These are phyloP conservation scores for Paramecium octaurelia DNA, from an alignment of 73 alveolate genomes.

Conservation along the genomic window DNA sequence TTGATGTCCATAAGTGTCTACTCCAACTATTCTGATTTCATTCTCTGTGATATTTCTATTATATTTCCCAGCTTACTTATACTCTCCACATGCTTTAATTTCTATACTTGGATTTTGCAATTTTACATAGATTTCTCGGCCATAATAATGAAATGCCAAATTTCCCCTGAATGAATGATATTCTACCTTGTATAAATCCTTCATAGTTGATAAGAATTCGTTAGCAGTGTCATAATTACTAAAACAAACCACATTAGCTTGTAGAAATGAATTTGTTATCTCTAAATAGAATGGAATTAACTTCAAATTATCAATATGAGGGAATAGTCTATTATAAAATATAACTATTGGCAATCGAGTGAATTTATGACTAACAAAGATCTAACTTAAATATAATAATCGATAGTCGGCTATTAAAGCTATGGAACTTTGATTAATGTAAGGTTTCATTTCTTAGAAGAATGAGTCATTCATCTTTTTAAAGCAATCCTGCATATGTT, in stretches of 20 bases:
- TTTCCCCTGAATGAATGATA: conserved; percentile 17
- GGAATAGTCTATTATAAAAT: conserved; percentile 35
- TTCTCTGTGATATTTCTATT: not conserved
- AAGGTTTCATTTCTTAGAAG: not conserved
- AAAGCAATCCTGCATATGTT: not conserved
- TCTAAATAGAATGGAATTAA: conserved; percentile 30
- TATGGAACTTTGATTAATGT: not conserved
- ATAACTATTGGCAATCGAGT: not conserved
- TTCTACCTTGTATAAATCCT: not conserved
- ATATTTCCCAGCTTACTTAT: not conserved
- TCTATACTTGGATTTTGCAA: conserved; percentile 17
- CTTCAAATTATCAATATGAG: not conserved
- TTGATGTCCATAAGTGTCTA: conserved; percentile 42
- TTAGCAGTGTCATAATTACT: conserved; percentile 50
- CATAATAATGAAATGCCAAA: conserved; percentile 30
- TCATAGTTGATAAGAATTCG: not conserved
- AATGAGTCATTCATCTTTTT: not conserved
- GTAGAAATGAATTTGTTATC: not conserved
- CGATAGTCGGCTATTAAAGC: conserved; percentile 12
- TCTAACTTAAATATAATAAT: not conserved
- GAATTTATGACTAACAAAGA: not conserved
- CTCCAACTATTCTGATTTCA: conserved; percentile 28
- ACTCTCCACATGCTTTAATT: not conserved
- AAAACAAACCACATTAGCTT: not conserved
- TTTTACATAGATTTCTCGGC: conserved; percentile 34